Conservation (phyloP, 306 rosid species). For the Quillaja saponaria region DNA sequence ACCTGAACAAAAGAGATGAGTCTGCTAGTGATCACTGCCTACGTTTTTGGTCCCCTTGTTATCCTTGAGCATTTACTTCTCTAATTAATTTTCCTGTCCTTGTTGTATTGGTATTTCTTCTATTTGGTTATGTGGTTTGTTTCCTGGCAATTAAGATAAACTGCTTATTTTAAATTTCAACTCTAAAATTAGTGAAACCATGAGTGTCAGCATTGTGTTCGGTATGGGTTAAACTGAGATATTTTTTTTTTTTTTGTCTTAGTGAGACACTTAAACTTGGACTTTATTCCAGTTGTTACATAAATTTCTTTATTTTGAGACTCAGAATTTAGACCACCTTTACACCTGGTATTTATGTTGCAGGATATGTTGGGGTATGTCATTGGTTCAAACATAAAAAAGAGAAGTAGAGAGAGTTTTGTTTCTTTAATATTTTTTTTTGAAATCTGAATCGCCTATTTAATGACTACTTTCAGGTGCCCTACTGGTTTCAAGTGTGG, state of each 20-base stretch:
- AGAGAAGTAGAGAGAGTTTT: too few species aligned
- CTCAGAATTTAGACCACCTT: too few species aligned
- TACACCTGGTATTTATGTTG: too few species aligned
- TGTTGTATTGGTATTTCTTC: not conserved
- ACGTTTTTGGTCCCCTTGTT: too few species aligned
- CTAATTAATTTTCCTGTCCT: slow-evolving; percentile 2
- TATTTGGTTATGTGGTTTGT: not conserved
- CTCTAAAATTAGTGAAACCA: not conserved
- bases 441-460: not conserved
- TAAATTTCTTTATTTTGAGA: too few species aligned
- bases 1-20: too few species aligned
- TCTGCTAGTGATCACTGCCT: slow-evolving; percentile 6
- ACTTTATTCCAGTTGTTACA: too few species aligned
- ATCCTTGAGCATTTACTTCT: not conserved
- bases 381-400: too few species aligned
- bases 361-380: too few species aligned
- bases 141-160: not conserved
- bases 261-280: not conserved
- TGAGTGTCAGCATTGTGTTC: not conserved
- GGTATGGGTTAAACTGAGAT: not conserved
- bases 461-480: slow-evolving; percentile 46
- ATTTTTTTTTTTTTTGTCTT: not conserved
- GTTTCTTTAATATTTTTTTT: too few species aligned
- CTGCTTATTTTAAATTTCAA: not conserved
- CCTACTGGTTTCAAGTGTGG: slow-evolving; percentile 93